Evolutionary conservation across 1,139 yeast species (phyloP), one percentile per base, ranked within the genome.

Genomic region (Lodderomyces pseudojiufengensis): DNA sequence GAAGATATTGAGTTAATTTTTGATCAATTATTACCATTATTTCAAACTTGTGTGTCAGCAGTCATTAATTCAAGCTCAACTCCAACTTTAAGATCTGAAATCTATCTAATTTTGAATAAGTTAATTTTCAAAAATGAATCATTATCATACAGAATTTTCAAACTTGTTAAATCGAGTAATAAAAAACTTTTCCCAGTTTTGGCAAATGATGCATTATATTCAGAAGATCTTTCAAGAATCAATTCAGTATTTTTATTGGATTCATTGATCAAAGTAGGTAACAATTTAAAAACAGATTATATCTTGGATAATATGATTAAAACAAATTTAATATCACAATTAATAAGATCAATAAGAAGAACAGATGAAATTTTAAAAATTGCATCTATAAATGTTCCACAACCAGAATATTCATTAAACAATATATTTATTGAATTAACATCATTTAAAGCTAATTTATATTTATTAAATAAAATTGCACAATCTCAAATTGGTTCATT

Each of bases 191-290:
- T 87, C 27, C 82, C 78, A 25, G 70, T 75, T 2, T 69, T 87
- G 24, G 80, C 87, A 50, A 79, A 78, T 43, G 97, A 92, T 59
- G 82, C 94, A 0, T 73, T 86, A 11, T 71, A 78, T 39, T 88
- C 94, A 2, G 95, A 84, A 47, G 94, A 94, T 0, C 65, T 83
- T 0, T 75, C 84, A 2, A 72, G 95, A 46, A 71, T 88, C n/a
- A 80, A 92, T 0, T 82, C 95, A 1, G 64, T 88, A 11, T 57
- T 87, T 14, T 63, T 90, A 11, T 59, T 92, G 44, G 95, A 87
- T 47, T 76, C 83, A 2, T 59, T 88, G 36, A 70, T 81, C 28
- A 80, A 80, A 46, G 55, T 85, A 25, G 75, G 83, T 1, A 63
- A 73, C 13, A 52, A 61, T n/a, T 63, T 63, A 29, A 67, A 73